Evolutionary conservation across 768 basidiomycete genomes (phyloP).

Genomic region (Mycena maculata): DNA sequence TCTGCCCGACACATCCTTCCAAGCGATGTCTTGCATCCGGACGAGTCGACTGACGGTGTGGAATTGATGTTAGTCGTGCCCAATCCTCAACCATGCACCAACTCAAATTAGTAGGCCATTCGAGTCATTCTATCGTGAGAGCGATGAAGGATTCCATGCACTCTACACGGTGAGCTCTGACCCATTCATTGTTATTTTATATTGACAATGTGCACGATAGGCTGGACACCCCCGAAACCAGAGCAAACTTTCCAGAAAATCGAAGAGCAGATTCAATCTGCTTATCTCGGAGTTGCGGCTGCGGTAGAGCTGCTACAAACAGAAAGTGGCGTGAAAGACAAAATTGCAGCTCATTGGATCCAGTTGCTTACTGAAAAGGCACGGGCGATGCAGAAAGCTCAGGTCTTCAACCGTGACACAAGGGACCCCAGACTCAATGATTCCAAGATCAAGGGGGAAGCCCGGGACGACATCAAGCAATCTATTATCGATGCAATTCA

Average conservation of each 20-base stretch:
- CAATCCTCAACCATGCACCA: too few species aligned
- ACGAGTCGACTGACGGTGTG: too few species aligned
- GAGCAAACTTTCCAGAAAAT: not conserved
- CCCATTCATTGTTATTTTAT: too few species aligned
- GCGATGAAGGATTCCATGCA: slow-evolving; percentile 9
- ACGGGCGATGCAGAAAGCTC: not conserved
- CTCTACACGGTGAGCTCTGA: not conserved
- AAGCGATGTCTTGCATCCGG: too few species aligned
- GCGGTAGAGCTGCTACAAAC: slow-evolving; percentile 27
- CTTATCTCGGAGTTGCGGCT: slow-evolving; percentile 34
- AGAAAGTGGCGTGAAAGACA: slow-evolving; percentile 45
- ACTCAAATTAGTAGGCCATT: too few species aligned
- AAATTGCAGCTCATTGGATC: slow-evolving; percentile 45
- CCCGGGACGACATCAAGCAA: not conserved
- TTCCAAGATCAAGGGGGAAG: not conserved
- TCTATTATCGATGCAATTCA: not conserved
- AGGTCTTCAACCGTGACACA: not conserved
- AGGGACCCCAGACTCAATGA: slow-evolving; percentile 5
- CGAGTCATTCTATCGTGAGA: too few species aligned
- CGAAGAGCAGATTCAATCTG: slow-evolving; percentile 14
- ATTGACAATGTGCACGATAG: too few species aligned
- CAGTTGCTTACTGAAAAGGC: slow-evolving; percentile 3
- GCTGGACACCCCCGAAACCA: not conserved
- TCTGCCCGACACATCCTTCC: too few species aligned
- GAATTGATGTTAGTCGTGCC: too few species aligned